Evolutionary conservation across 106 monocot genomes (phyloP).

Genomic region (Acorus calamus): DNA sequence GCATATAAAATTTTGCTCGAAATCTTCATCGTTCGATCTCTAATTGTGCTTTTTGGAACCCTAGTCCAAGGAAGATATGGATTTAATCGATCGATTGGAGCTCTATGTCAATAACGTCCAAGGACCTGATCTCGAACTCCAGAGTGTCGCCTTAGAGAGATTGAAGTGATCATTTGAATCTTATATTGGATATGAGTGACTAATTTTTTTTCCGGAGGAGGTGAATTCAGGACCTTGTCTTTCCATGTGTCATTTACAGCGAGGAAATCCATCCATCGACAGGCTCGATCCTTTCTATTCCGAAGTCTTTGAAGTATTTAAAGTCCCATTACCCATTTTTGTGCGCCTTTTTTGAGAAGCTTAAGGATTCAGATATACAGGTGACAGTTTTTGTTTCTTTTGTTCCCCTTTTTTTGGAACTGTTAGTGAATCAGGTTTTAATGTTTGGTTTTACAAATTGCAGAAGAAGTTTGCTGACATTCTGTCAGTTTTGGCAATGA

Average conservation of each 20-base stretch:
- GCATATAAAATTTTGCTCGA: background rate
- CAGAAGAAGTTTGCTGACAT: conserved; percentile 94
- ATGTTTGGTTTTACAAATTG: conserved; percentile 7
- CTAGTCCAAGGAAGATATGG: conserved; percentile 91
- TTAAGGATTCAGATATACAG: conserved; percentile 67
- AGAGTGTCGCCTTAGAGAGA: conserved; percentile 91
- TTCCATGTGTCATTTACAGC: conserved; percentile 18
- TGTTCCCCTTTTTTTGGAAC: background rate
- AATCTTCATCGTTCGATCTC: background rate
- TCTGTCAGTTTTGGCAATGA: conserved; percentile 92
- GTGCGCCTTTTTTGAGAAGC: conserved; percentile 63
- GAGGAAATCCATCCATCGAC: conserved; percentile 91
- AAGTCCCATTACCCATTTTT: conserved; percentile 79
- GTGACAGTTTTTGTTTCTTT: conserved; percentile 14
- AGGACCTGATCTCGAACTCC: conserved; percentile 76
- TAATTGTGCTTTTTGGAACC: background rate
- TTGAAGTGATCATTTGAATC: conserved; percentile 47
- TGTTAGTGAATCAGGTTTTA: background rate
- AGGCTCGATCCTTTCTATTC: conserved; percentile 94
- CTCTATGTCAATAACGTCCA: conserved; percentile 80
- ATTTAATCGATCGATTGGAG: conserved; percentile 80
- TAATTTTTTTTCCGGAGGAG: background rate
- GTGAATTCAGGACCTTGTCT: background rate
- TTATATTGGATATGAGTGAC: too few relatives aligned
- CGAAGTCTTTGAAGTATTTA: conserved; percentile 88